Base-by-base conservation (phyloP, 805 yeast species). In the Spathaspora arborariae region DNA sequence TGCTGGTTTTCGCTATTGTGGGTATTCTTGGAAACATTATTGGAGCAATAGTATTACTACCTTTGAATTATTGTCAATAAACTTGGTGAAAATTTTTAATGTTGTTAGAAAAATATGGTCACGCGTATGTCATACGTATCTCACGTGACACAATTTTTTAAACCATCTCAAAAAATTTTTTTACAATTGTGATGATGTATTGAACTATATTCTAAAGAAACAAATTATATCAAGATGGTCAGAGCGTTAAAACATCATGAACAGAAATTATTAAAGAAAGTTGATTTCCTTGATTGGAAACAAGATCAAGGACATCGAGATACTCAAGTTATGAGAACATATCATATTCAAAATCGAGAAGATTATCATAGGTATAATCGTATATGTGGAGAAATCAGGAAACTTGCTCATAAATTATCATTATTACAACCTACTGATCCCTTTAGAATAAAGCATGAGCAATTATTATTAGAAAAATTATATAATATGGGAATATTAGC, bases 201-300 rank as follows among this genome's bases (percentile, higher is more conserved):
- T 5, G 18, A 4, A 20, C 5, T 36, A 36, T 36, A 18, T 15
- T 10, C n/a, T 4, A 7, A 8, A 20, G 20, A 19, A 16, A 19
- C 24, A 26, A 22, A n/a, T 21, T 11, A 15, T 27, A 15, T 30
- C 37, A 70, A 34, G 37, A 86, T 87, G 96, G 96, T 86, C 42
- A 79, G 99, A 66, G 77, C 87, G 57, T 79, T 94, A 50, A 94
- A 94, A 66, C 89, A 87, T 71, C 99, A 94, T 68, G 99, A 94
- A 79, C 85, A 88, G 76, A 91, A 90, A 69, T 81, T 94, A 58
- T 79, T 94, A 58, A 90, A 87, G 74, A 94, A 94, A 67, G 98
- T 94, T 45, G 97, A 94, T 63, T 89, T 94, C 71, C 86, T 89
- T 44, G 95, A 94, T 65, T 94, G 98, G 97, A 94, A 94, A 65